Base-by-base conservation (phyloP, 2,329 filamentous ascomycete genomes). In the Botryotinia globosa region DNA sequence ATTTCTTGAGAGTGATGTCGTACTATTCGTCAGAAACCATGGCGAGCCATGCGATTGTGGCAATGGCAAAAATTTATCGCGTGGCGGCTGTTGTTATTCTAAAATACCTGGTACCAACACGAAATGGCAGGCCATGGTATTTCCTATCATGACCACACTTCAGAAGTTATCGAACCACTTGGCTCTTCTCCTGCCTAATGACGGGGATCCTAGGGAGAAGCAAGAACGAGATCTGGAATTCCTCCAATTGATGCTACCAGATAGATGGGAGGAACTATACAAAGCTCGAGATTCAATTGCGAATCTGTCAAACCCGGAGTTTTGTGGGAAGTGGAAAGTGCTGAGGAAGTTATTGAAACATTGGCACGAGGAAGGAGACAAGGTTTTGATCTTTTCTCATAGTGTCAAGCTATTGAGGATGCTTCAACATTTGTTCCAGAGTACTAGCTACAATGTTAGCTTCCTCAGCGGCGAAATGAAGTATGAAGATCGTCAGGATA, bases 261-360 rank as follows among this genome's bases (percentile, higher is more conserved):
- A 91, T 51, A 84, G 85, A 3, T 98, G 94, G 93, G 85, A 90
- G 78, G 84, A 90, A 32, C 85, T 97, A 0, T 96, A 94, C 79
- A 84, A 85, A 18, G 88, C 91, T 32, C 88, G 93, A 61, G 93
- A 97, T 77, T 93, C 90, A 14, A 91, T 98, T 73, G 83, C 92
- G 68, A 92, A 91, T 77, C 91, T 94, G 68, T 91, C 94, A 1
- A 94, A 97, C 77, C 91, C 93, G 0, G 92, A 97, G 73, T 98
- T 94, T 76, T 99, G 96, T 79, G 96, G 96, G 5, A 99, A 99
- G 82, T 99, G 96, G 96, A 94, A 93, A 79, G 89, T 99, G 1
- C 82, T 99, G 44, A 93, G 91, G 81, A 94, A 93, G 77, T 85
- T 99, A 6, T 87, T 99, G 10, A 91, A 90, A 72, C 95, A 96